Conservation (phyloP, 768 basidiomycete genomes). For the Pleurotus citrinopileatus region DNA sequence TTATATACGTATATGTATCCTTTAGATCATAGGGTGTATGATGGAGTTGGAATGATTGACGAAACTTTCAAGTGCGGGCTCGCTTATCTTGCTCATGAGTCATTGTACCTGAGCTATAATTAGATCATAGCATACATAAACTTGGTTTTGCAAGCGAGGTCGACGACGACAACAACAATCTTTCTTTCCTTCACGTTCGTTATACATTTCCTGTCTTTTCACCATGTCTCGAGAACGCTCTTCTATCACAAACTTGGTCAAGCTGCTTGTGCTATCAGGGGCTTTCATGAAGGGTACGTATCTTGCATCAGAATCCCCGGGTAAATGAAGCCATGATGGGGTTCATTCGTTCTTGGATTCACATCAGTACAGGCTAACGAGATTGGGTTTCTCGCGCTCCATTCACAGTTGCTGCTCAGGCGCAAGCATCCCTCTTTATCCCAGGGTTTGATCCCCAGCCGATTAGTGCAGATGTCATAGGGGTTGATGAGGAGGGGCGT, state of each 20-base stretch:
- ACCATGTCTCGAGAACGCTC: background rate
- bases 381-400: no score
- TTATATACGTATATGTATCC: background rate
- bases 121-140: no score
- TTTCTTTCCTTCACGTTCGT: background rate
- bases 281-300: slow-evolving; percentile 6
- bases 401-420: slow-evolving; percentile 20
- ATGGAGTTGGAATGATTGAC: background rate
- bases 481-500: slow-evolving; percentile 35
- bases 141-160: background rate
- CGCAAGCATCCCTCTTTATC: slow-evolving; percentile 40
- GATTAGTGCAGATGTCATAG: slow-evolving; percentile 37
- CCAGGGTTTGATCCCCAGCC: slow-evolving; percentile 45
- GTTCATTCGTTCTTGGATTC: slow-evolving; percentile 9
- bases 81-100: no score
- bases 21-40: background rate
- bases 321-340: slow-evolving; percentile 3
- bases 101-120: background rate
- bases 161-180: background rate
- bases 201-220: slow-evolving; percentile 2
- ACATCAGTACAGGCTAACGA: no score
- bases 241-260: background rate
- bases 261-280: background rate
- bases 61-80: no score
- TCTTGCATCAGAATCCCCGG: no score